phyloP scores from a whole-genome alignment of 306 rosid species.

The Prinsepia uniflora region DNA sequence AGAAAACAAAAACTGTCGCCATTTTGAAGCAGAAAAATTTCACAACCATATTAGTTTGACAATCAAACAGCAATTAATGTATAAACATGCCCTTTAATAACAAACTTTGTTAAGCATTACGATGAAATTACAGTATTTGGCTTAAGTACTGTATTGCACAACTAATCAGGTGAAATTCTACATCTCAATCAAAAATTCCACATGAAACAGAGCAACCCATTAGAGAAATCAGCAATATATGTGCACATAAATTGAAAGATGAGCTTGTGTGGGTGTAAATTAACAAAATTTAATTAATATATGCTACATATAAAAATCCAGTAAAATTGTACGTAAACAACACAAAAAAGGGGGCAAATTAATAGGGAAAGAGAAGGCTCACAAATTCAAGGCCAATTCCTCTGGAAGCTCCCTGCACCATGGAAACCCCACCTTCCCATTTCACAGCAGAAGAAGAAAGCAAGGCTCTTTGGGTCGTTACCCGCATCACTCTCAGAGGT shows the following conservation, averaged over 20 bases:
- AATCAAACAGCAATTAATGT: background rate
- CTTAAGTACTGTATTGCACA: background rate
- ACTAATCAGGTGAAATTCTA: background rate
- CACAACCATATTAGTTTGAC: background rate
- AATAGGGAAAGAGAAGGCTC: constrained; percentile 18
- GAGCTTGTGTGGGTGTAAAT: no score
- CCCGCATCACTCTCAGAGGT: constrained; percentile 11
- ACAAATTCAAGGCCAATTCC: constrained; percentile 58
- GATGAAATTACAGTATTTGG: background rate
- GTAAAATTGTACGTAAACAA: background rate
- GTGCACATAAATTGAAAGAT: background rate
- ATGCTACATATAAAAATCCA: background rate
- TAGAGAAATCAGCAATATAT: background rate
- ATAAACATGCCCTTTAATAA: background rate
- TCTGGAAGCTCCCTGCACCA: constrained; percentile 56
- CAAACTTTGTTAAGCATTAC: background rate
- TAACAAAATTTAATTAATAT: no score
- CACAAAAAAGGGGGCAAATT: background rate
- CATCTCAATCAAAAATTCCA: background rate
- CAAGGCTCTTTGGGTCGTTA: constrained; percentile 17
- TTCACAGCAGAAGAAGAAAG: constrained; percentile 34
- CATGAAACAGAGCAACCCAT: constrained; percentile 7
- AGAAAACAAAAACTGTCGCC: constrained; percentile 4
- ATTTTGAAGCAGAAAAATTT: background rate
- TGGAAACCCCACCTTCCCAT: constrained; percentile 54